These are phyloP conservation scores for Sarcodon aspratus DNA, from an alignment of 768 basidiomycete genomes.

Conservation along the genomic window DNA sequence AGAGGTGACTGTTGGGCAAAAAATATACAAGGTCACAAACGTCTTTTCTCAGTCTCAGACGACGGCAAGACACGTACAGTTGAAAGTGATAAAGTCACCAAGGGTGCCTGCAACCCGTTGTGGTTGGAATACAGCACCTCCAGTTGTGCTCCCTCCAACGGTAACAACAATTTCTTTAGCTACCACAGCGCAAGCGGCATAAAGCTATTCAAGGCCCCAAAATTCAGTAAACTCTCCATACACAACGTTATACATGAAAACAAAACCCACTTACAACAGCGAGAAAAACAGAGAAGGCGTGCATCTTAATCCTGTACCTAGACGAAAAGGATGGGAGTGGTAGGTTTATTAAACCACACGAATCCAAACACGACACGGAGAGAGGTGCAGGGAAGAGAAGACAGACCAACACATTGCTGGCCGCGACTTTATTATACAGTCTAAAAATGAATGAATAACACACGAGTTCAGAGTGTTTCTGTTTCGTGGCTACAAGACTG, in stretches of 20 bases:
- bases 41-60: not conserved
- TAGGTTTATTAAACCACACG: not conserved
- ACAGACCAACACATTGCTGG: no score
- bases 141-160: conserved; percentile 33
- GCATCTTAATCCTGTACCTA: conserved; percentile 8
- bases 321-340: not conserved
- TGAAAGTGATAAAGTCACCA: conserved; percentile 44
- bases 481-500: no score
- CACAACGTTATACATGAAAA: not conserved
- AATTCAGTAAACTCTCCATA: not conserved
- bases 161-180: conserved; percentile 33
- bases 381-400: not conserved
- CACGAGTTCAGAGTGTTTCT: no score
- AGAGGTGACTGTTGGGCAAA: conserved; percentile 27
- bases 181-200: conserved; percentile 7
- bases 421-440: no score
- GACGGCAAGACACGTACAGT: conserved; percentile 26
- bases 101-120: conserved; percentile 26
- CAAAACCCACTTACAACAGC: conserved; percentile 10
- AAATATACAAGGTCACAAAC: not conserved
- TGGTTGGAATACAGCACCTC: conserved; percentile 35
- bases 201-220: conserved; percentile 1
- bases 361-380: not conserved
- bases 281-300: conserved; percentile 7
- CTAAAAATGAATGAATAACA: no score